Evolutionary conservation across 2,329 filamentous ascomycete species (phyloP), one percentile per base, ranked within the genome.

Genomic region (Rutstroemia sydowiana): DNA sequence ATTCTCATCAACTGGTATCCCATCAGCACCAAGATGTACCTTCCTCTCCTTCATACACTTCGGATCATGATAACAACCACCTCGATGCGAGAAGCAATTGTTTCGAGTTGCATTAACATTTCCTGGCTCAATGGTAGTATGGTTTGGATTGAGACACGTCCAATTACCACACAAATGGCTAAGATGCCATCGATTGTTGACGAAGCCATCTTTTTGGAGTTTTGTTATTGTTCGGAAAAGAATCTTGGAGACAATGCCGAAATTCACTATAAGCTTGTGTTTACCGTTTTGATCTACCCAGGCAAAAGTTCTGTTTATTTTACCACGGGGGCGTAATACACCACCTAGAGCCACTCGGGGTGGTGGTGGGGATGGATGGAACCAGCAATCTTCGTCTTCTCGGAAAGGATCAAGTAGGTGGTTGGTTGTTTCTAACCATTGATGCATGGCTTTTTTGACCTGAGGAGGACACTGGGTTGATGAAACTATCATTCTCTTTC

Each of bases 121-220:
- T 14, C 58, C 58, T 2, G 57, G 49, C 47, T 67, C 64, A 10
- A 66, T 54, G 1, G 59, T 63, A 0, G 60, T 55, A 52, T 67
- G 65, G 13, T 36, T 30, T 2, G 59, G 52, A 43, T 67, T 68
- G 13, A 62, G 49, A 39, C 65, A 67, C 3, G 57, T 63, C 63
- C 64, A 68, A 32, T 68, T 67, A 1, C 64, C 64, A 48, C 64
- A 68, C 0, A 66, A 55, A 49, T 68, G 64, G 39, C 61, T 64
- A 2, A 63, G 43, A 41, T 64, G 59, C 65, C 64, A 66, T 31
- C 54, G 43, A 4, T 61, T 53, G 30, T 62, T 54, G 34, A 65
- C 55, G 21, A 57, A 65, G 0, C 64, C 63, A 34, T 63, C 57
- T 47, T 59, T 58, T 40, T 67, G 62, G 18, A 57, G 46, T 9